Conservation (phyloP, 2,329 filamentous ascomycete genomes). For the Bipolaris zeicola region DNA sequence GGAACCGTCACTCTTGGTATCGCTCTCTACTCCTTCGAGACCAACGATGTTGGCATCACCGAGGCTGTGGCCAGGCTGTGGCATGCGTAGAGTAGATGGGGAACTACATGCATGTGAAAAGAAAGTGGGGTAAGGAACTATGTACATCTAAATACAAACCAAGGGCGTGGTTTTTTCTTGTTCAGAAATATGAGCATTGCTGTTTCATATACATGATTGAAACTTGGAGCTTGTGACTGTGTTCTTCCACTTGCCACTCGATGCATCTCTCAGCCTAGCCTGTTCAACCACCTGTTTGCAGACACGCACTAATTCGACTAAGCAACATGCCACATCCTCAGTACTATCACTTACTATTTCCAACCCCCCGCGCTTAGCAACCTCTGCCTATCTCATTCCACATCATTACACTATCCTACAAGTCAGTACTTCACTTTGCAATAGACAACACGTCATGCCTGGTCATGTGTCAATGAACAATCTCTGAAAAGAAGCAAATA, state of each 20-base stretch:
- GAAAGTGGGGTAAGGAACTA: slow-evolving; percentile 15
- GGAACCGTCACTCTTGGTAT: slow-evolving; percentile 82
- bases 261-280: neutral
- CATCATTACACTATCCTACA: neutral
- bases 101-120: neutral
- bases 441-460: no score
- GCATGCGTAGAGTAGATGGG: slow-evolving; percentile 66
- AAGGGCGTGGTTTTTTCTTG: neutral
- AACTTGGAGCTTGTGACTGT: neutral
- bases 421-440: neutral
- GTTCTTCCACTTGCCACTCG: neutral
- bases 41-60: slow-evolving; percentile 93
- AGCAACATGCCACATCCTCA: neutral
- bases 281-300: neutral
- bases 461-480: no score
- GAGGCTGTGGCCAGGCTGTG: slow-evolving; percentile 88
- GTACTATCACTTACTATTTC: neutral
- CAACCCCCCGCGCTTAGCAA: neutral
- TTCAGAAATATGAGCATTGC: neutral
- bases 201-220: neutral
- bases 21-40: slow-evolving; percentile 98
- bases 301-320: neutral
- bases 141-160: slow-evolving; percentile 12
- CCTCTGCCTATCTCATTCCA: neutral
- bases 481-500: slow-evolving; percentile 2